Base-by-base conservation (phyloP, 345 rosid genomes). In the Firmiana major region DNA sequence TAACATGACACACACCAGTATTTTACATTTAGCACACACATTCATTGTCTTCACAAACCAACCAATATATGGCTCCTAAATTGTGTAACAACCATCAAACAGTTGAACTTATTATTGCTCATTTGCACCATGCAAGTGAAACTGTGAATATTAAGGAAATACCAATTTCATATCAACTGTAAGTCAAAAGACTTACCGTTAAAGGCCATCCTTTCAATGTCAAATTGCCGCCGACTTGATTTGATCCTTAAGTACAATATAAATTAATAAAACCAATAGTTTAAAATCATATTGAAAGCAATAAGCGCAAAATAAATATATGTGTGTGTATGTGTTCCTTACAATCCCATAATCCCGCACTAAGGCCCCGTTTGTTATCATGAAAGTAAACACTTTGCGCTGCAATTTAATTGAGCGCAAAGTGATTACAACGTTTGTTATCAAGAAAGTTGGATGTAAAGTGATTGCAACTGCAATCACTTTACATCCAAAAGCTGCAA, bases 131-230 rank as follows among this genome's bases (percentile, higher is more conserved):
- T 11, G 57, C 34, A 19, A 63, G 68, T 21, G 54, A 36, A 36
- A 31, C 40, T 36, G 40, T 36, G 40, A 71, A 72, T 53, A 57
- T 45, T 46, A 45, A 34, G 51, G 40, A 43, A 70, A 71, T 42
- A 49, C 43, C 3, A 31, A 31, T 31, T 31, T 45, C 38, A 76
- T 22, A 71, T 48, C 55, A 54, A 73, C n/a, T 40, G 10, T 71
- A 15, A 15, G 34, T 40, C 19, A 46, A 22, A 43, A 49, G 63
- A 77, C 89, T 79, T 80, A 90, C 93, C 0, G 91, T 82, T 65
- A 90, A 80, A 71, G 93, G 93, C 93, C 91, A 88, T 75, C 93
- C 91, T 81, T 90, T 88, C 84, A 88, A 73, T 49, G 93, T 80
- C 85, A 88, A 84, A 77, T 77, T 85, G 83, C 84, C 81, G 54